These are phyloP conservation scores for Penicillium nucicola DNA, from an alignment of 495 filamentous ascomycete genomes.

Conservation along the genomic window DNA sequence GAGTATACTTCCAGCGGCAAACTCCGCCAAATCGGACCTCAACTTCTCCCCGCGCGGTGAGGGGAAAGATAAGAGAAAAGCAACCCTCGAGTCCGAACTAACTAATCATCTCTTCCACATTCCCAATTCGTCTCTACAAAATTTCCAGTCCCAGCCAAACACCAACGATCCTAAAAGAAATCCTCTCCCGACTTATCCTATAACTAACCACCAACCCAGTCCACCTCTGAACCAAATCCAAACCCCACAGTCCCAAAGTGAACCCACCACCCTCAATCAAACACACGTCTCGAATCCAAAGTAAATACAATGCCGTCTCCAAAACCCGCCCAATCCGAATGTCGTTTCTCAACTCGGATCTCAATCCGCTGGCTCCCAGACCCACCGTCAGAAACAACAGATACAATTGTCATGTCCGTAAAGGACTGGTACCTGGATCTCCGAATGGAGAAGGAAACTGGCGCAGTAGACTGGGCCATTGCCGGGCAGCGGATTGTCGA, in stretches of 20 bases:
- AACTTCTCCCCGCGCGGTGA: constrained; percentile 21
- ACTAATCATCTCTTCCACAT: constrained; percentile 11
- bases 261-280: background rate
- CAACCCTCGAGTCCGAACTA: background rate
- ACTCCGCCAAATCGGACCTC: background rate
- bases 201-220: background rate
- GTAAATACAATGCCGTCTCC: constrained; percentile 3
- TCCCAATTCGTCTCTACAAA: constrained; percentile 7
- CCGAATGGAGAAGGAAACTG: constrained; percentile 32
- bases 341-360: constrained; percentile 40
- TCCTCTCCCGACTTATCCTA: too few relatives aligned
- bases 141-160: too few relatives aligned
- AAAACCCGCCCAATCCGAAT: constrained; percentile 4
- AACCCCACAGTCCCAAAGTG: background rate
- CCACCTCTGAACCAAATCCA: background rate
- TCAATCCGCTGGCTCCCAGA: constrained; percentile 43
- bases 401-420: constrained; percentile 45
- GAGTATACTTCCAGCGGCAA: background rate
- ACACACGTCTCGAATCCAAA: background rate
- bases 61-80: constrained; percentile 19
- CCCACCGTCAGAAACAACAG: constrained; percentile 37
- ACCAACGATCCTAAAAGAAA: too few relatives aligned
- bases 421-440: constrained; percentile 44
- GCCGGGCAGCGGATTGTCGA: constrained; percentile 37
- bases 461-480: constrained; percentile 40